These are phyloP conservation scores for Pseudocercospora fijiensis DNA, from an alignment of 2,329 filamentous ascomycete species.

Conservation along the genomic window DNA sequence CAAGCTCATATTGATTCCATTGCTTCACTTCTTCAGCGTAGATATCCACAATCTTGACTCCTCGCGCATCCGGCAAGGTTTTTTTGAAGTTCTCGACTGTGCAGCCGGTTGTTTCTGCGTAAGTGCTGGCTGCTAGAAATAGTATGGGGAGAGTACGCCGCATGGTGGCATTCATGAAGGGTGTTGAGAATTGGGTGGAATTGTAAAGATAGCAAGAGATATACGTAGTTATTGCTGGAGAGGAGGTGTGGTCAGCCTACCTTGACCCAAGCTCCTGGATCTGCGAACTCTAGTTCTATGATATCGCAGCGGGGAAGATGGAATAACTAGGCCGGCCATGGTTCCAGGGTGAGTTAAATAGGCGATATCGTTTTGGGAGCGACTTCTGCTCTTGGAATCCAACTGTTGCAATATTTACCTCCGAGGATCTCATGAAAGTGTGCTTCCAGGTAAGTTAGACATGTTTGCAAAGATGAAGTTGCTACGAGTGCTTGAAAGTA, in stretches of 20 bases:
- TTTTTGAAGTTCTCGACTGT: constrained; percentile 2
- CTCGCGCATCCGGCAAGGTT: constrained; percentile 7
- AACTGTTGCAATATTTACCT: no score
- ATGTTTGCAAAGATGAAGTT: background rate
- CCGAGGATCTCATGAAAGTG: background rate
- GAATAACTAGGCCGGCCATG: no score
- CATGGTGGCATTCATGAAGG: background rate
- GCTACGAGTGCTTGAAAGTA: background rate
- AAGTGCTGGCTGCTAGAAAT: background rate
- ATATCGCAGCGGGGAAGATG: background rate
- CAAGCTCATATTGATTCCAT: constrained; percentile 11
- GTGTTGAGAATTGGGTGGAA: background rate
- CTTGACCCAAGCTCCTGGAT: constrained; percentile 3
- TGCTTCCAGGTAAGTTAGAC: background rate
- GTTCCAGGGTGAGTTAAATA: background rate
- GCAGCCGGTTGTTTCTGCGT: constrained; percentile 3
- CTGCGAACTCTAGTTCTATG: constrained; percentile 4
- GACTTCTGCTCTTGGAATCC: no score
- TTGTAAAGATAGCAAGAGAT: background rate
- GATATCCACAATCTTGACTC: constrained; percentile 9
- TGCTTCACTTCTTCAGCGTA: constrained; percentile 1
- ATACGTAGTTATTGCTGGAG: background rate
- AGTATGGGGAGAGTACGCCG: background rate
- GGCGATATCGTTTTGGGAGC: background rate
- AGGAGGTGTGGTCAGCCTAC: constrained; percentile 6